Conservation (phyloP, 805 yeast species). For the Ogataea parapolymorpha region DNA sequence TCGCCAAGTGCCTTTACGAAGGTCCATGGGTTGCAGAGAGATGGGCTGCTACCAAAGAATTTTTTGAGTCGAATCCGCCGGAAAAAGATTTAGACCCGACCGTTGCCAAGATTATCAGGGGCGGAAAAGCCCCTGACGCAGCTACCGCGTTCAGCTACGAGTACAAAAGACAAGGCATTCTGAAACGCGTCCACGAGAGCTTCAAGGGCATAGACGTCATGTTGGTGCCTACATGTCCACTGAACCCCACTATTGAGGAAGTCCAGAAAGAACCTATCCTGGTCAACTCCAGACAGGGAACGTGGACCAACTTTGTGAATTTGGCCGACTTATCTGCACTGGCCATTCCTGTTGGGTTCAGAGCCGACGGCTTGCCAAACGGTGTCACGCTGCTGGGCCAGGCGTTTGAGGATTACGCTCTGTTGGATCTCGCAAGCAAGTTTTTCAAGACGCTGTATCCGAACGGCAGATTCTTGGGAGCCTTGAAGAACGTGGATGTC, state of each 20-base stretch:
- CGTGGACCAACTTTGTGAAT: slow-evolving; percentile 97
- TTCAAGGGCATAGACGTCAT: slow-evolving; percentile 67
- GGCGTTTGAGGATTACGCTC: slow-evolving; percentile 84
- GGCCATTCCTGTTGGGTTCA: slow-evolving; percentile 88
- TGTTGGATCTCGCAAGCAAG: slow-evolving; percentile 75
- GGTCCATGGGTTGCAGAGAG: slow-evolving; percentile 99
- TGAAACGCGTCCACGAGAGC: slow-evolving; percentile 56
- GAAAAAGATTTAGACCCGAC: slow-evolving; percentile 75
- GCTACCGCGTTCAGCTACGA: slow-evolving; percentile 82
- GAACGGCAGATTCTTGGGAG: slow-evolving; percentile 56
- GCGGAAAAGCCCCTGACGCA: slow-evolving; percentile 77
- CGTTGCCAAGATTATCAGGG: slow-evolving; percentile 68
- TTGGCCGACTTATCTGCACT: slow-evolving; percentile 90
- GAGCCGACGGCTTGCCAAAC: slow-evolving; percentile 81
- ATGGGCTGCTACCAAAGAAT: slow-evolving; percentile 75
- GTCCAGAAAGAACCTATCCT: slow-evolving; percentile 73
- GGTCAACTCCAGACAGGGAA: slow-evolving; percentile 89
- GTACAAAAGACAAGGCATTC: slow-evolving; percentile 77
- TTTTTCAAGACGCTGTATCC: slow-evolving; percentile 52
- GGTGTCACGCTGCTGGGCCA: slow-evolving; percentile 84
- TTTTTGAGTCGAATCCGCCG: slow-evolving; percentile 69
- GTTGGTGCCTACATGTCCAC: slow-evolving; percentile 91
- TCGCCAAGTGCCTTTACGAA: slow-evolving; percentile 87
- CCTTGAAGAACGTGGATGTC: slow-evolving; percentile 19
- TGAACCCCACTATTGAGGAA: slow-evolving; percentile 78